Evolutionary conservation across 1,139 yeast genomes (phyloP), one percentile per base, ranked within the genome.

Genomic region (Blastobotrys illinoisensis): DNA sequence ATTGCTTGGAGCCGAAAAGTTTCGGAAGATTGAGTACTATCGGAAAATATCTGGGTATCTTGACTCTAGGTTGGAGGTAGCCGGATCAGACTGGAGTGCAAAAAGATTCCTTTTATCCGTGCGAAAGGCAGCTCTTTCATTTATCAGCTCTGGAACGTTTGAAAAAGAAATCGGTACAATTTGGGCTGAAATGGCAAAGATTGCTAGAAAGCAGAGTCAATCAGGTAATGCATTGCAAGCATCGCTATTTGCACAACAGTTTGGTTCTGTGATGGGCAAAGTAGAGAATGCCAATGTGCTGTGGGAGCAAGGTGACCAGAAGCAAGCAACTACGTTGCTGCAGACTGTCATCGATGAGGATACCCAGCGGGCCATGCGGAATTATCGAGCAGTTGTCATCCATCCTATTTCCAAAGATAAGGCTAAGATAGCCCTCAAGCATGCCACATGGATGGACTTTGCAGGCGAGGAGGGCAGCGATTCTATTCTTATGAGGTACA

Each of bases 231-330:
- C 98, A 0, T 82, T 93, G 1, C 79, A 83, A 46, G 79, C 85
- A 3, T 81, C 89, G 26, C 82, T 91, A 69, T 79, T 81, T 54
- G 93, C 96, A 0, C 75, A 83, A 69, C 75, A 78, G 3, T 66
- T 78, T 32, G 70, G 69, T 0, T 68, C 72, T 49, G 71, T 72
- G 0, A 74, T 77, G 21, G 89, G 95, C 1, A 85, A 83, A 57
- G 75, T 86, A 45, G 97, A 90, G 67, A 87, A 88, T 68, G 88
- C 98, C 0, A 84, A 88, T 56, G 76, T 95, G 7, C 70, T 90
- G 50, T 93, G 99, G 98, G 85, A 83, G 1, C 90, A 88, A 66
- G 97, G 96, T 0, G 95, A 89, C 59, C 90, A 84, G 59, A 81
- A 93, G 18, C 86, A 90, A 62, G 99, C 99, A 0, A 78, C 93